Evolutionary conservation across 2,329 filamentous ascomycete species (phyloP).

Genomic region (Trichoderma harzianum): DNA sequence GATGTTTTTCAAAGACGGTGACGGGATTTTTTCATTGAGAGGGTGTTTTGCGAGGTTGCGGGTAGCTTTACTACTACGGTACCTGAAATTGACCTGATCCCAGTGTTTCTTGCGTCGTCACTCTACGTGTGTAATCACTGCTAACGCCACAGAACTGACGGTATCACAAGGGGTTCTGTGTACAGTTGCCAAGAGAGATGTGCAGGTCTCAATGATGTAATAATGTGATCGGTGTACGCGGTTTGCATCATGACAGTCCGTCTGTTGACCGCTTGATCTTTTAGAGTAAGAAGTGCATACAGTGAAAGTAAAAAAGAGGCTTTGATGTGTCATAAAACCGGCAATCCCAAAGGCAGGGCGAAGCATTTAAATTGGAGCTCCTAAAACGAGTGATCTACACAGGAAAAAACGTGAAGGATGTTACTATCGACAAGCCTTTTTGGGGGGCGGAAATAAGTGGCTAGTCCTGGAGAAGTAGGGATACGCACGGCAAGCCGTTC

Average conservation of each 20-base stretch:
- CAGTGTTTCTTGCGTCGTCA: neutral
- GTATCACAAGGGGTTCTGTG: neutral
- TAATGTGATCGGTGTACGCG: neutral
- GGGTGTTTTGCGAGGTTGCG: neutral
- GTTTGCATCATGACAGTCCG: neutral
- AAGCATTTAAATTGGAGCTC: neutral
- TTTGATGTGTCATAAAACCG: neutral
- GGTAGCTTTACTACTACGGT: neutral
- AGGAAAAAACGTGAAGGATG: neutral
- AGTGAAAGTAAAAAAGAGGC: neutral
- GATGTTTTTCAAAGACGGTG: neutral
- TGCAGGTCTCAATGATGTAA: neutral
- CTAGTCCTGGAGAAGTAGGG: neutral
- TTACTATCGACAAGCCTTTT: neutral
- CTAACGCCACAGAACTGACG: neutral
- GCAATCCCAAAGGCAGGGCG: neutral
- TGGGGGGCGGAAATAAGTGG: neutral
- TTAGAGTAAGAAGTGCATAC: neutral
- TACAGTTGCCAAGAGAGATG: neutral
- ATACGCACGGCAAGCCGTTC: constrained; percentile 1
- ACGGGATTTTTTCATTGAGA: neutral
- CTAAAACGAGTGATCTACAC: neutral
- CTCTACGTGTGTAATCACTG: neutral
- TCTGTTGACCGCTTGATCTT: neutral
- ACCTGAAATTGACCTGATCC: neutral